Conservation (phyloP, 257 asterid species). For the Ajuga chamaepitys region DNA sequence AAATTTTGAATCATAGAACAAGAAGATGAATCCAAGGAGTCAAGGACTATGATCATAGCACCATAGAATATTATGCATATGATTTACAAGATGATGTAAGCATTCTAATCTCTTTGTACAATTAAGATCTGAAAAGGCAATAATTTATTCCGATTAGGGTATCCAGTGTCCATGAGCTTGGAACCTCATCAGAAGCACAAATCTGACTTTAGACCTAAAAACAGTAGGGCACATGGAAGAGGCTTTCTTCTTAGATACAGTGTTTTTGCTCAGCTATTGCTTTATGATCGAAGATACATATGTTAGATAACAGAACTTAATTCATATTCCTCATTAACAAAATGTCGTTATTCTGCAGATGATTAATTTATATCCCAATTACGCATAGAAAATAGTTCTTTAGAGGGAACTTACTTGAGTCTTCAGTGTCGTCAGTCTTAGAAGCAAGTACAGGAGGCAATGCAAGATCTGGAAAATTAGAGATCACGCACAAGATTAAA, state of each 20-base stretch:
- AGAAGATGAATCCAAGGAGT: not conserved
- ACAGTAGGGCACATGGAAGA: not conserved
- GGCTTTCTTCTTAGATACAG: not conserved
- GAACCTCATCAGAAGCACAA: not conserved
- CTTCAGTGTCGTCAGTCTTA: slow-evolving; percentile 61
- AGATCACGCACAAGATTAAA: not conserved
- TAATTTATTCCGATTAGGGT: not conserved
- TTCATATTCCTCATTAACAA: not conserved
- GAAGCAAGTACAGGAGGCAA: slow-evolving; percentile 55
- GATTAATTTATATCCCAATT: too few relatives aligned
- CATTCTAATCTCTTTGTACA: too few relatives aligned
- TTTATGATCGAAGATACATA: not conserved
- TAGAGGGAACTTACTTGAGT: slow-evolving; percentile 43
- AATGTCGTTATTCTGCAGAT: too few relatives aligned
- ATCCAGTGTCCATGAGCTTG: not conserved
- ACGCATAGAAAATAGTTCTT: not conserved
- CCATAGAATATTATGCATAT: not conserved
- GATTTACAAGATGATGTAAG: not conserved
- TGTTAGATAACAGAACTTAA: not conserved
- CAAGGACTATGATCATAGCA: not conserved
- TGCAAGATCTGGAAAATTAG: slow-evolving; percentile 46
- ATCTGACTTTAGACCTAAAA: not conserved
- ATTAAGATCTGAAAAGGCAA: too few relatives aligned
- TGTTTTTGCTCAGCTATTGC: not conserved
- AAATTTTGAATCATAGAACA: not conserved